phyloP scores from a whole-genome alignment of 2,329 filamentous ascomycete genomes.

The Trichoderma brevicompactum region DNA sequence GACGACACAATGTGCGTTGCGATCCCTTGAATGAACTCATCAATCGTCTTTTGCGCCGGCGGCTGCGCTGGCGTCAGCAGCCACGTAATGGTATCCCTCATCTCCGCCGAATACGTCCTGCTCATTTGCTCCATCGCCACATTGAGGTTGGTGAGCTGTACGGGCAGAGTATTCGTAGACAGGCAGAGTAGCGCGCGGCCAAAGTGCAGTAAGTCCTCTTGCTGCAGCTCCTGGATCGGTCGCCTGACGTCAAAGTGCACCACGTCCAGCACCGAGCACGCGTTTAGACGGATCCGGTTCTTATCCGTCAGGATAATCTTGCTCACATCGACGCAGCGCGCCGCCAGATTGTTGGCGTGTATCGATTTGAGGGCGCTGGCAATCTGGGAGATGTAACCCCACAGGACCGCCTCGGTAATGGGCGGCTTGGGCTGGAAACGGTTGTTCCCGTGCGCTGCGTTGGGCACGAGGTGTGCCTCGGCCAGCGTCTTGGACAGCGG shows the following conservation, averaged over 20 bases:
- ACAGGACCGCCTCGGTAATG: slow-evolving; percentile 75
- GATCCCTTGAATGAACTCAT: slow-evolving; percentile 78
- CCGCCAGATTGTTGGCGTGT: slow-evolving; percentile 79
- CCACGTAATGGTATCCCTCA: slow-evolving; percentile 82
- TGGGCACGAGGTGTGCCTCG: slow-evolving; percentile 71
- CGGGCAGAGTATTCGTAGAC: slow-evolving; percentile 67
- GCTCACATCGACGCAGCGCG: slow-evolving; percentile 80
- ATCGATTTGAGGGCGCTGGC: slow-evolving; percentile 86
- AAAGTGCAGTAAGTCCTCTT: slow-evolving; percentile 84
- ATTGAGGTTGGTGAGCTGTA: slow-evolving; percentile 63
- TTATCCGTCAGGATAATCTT: slow-evolving; percentile 92
- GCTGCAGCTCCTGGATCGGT: slow-evolving; percentile 75
- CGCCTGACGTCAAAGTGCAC: slow-evolving; percentile 76
- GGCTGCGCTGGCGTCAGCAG: slow-evolving; percentile 70
- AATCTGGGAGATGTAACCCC: slow-evolving; percentile 92
- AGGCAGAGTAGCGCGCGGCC: slow-evolving; percentile 84
- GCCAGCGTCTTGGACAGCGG: slow-evolving; percentile 87
- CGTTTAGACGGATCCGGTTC: slow-evolving; percentile 84
- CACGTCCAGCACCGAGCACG: slow-evolving; percentile 88
- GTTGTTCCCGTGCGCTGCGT: slow-evolving; percentile 48
- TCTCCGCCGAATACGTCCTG: slow-evolving; percentile 74
- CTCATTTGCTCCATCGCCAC: slow-evolving; percentile 76
- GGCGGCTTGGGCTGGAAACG: slow-evolving; percentile 52
- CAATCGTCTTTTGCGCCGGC: slow-evolving; percentile 68
- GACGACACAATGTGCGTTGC: slow-evolving; percentile 74